Conservation (phyloP, 257 asterid species). For the Euphrasia confusa region DNA sequence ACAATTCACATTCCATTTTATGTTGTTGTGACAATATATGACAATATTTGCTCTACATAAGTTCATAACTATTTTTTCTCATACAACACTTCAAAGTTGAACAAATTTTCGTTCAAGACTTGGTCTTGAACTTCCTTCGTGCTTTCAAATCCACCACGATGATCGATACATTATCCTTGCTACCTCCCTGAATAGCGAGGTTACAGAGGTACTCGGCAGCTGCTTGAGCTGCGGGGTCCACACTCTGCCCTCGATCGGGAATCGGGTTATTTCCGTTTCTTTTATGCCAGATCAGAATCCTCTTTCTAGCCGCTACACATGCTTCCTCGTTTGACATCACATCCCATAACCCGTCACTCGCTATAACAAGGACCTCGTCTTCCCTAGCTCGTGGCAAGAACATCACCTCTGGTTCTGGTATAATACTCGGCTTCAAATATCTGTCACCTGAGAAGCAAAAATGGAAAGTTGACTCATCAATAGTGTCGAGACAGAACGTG, state of each 20-base stretch:
- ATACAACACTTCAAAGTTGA: no score
- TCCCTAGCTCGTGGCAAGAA: slow-evolving; percentile 74
- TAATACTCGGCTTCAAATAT: slow-evolving; percentile 80
- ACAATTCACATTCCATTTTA: not conserved
- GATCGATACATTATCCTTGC: slow-evolving; percentile 70
- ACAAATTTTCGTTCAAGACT: slow-evolving; percentile 31
- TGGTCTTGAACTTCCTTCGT: slow-evolving; percentile 68
- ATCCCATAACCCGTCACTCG: slow-evolving; percentile 86
- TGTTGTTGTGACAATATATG: no score
- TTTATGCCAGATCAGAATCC: slow-evolving; percentile 78
- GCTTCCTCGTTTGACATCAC: slow-evolving; percentile 76
- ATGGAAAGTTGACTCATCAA: not conserved
- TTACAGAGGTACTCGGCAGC: slow-evolving; percentile 77
- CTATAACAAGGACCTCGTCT: slow-evolving; percentile 73
- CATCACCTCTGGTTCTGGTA: slow-evolving; percentile 76
- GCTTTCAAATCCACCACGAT: slow-evolving; percentile 77
- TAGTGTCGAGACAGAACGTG: not conserved
- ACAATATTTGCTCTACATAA: no score
- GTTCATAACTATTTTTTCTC: no score
- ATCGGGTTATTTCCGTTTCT: slow-evolving; percentile 51
- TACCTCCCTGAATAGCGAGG: slow-evolving; percentile 72
- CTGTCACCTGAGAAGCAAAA: slow-evolving; percentile 53
- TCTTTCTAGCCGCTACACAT: slow-evolving; percentile 61
- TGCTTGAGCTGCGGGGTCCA: slow-evolving; percentile 82
- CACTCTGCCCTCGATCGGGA: slow-evolving; percentile 47